Evolutionary conservation across 1,284 basidiomycete species (phyloP).

Genomic region (Ceratobasidium sp.): DNA sequence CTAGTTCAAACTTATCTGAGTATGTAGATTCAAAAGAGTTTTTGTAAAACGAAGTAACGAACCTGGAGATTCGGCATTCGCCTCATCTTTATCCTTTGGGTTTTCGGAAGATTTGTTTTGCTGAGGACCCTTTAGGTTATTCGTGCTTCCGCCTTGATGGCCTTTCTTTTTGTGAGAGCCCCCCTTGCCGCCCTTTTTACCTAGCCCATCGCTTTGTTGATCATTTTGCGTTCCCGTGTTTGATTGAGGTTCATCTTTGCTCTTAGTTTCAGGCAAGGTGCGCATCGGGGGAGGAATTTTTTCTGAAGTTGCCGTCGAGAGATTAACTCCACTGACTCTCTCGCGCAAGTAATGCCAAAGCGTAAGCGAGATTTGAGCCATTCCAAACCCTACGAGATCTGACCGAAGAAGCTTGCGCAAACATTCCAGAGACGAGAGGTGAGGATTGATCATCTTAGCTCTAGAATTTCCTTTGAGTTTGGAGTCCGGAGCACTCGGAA

Average conservation of each 20-base stretch:
- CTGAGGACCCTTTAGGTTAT: not conserved
- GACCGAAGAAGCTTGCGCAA: slow-evolving; percentile 9
- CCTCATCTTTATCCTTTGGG: not conserved
- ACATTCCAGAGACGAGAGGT: not conserved
- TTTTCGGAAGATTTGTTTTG: not conserved
- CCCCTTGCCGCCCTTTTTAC: not conserved
- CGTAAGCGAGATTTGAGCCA: slow-evolving; percentile 32
- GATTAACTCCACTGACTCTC: slow-evolving; percentile 18
- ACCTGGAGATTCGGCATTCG: not conserved
- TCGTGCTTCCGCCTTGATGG: not conserved
- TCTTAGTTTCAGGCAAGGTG: not conserved
- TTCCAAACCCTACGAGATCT: slow-evolving; percentile 15
- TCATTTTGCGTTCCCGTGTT: not conserved
- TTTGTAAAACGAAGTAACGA: not conserved
- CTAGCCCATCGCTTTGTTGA: not conserved
- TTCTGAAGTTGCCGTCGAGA: slow-evolving; percentile 15
- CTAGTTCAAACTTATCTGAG: not conserved
- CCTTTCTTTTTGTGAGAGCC: not conserved
- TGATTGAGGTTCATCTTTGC: not conserved
- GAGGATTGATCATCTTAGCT: not conserved
- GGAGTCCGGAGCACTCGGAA: not conserved
- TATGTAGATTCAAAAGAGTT: not conserved
- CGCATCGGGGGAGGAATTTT: not conserved
- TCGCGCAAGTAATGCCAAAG: slow-evolving; percentile 35
- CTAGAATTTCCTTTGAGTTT: slow-evolving; percentile 19